Conservation (phyloP, 1,139 yeast genomes). For the Suhomyces coccinellae region DNA sequence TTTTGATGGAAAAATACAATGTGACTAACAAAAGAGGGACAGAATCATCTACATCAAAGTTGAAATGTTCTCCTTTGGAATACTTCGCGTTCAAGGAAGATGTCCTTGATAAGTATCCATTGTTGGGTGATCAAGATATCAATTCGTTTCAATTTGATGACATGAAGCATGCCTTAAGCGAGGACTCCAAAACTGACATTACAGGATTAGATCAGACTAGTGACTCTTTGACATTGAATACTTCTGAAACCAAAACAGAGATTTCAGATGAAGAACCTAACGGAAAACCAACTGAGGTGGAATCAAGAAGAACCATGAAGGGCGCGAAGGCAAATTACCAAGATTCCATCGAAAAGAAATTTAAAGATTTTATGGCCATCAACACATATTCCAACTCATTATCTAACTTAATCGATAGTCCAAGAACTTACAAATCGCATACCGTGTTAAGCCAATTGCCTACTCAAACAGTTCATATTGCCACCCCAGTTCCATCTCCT, state of each 20-base stretch:
- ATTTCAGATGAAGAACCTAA: neutral
- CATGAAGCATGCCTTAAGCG: constrained; percentile 14
- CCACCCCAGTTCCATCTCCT: constrained; percentile 90
- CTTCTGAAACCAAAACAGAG: neutral
- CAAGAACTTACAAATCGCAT: constrained; percentile 57
- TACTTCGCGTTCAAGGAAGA: constrained; percentile 80
- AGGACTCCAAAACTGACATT: neutral
- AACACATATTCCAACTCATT: constrained; percentile 50
- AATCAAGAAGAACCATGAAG: neutral
- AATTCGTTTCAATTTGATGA: constrained; percentile 22
- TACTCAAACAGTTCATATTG: constrained; percentile 69
- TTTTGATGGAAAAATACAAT: constrained; percentile 44
- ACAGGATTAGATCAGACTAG: neutral
- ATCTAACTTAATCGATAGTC: constrained; percentile 58
- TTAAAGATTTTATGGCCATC: constrained; percentile 42
- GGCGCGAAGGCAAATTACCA: neutral
- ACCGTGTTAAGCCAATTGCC: constrained; percentile 58
- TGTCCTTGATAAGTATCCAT: constrained; percentile 71
- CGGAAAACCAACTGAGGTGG: no score
- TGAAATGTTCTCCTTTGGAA: constrained; percentile 73
- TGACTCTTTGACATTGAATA: neutral
- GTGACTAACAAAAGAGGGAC: constrained; percentile 35
- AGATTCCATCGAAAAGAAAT: constrained; percentile 22
- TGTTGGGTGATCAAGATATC: constrained; percentile 36
- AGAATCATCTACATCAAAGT: constrained; percentile 22